Evolutionary conservation across 78 protist genomes (phyloP).

Genomic region (Cavenderia fasciculata): DNA sequence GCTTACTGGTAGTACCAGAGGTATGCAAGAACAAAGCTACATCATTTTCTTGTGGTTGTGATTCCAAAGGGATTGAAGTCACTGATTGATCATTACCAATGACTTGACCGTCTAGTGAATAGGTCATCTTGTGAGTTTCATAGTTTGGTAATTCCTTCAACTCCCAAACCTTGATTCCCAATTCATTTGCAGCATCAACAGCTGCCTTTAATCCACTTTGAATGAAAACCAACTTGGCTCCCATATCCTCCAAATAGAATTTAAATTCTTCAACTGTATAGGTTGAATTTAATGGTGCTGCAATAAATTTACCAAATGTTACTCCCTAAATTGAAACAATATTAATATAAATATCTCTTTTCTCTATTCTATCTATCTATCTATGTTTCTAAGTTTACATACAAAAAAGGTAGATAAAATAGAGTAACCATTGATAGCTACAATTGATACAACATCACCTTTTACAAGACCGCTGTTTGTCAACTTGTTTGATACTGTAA

Average conservation of each 20-base stretch:
- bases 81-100: neutral
- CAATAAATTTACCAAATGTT: conserved; percentile 60
- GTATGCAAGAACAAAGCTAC: conserved; percentile 89
- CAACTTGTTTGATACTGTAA: neutral
- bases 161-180: conserved; percentile 36
- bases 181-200: conserved; percentile 45
- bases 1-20: conserved; percentile 88
- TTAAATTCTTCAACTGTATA: conserved; percentile 76
- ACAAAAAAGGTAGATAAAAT: conserved; percentile 45
- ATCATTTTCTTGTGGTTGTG: conserved; percentile 63
- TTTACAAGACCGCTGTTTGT: neutral
- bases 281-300: conserved; percentile 81
- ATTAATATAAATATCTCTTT: neutral
- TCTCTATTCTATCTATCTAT: neutral
- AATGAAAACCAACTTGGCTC: conserved; percentile 69
- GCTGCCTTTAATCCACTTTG: conserved; percentile 62
- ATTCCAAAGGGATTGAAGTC: neutral
- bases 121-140: neutral
- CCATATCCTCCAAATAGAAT: conserved; percentile 79
- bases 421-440: conserved; percentile 59
- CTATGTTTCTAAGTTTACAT: neutral
- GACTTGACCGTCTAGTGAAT: neutral
- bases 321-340: conserved; percentile 7
- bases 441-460: conserved; percentile 69
- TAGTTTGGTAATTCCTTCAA: neutral